phyloP scores from a whole-genome alignment of 2,329 filamentous ascomycete genomes.

The Chrysoporthe puriensis region DNA sequence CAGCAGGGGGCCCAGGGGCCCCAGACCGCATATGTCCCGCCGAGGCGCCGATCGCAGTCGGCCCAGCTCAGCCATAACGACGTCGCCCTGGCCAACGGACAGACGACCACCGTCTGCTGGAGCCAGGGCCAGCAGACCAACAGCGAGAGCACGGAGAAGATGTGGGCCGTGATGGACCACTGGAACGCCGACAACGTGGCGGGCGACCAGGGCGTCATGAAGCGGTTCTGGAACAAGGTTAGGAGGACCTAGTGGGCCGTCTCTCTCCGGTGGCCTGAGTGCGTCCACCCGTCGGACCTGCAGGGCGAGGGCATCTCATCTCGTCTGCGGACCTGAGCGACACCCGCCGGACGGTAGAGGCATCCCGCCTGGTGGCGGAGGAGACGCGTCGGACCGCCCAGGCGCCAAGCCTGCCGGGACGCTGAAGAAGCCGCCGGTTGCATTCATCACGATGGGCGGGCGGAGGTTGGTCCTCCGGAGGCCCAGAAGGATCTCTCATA shows the following conservation, averaged over 20 bases:
- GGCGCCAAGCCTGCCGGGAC: too few species aligned
- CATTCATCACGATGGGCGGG: too few species aligned
- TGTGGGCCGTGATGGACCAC: conserved; percentile 58
- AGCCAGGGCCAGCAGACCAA: conserved; percentile 40
- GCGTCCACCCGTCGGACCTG: not conserved
- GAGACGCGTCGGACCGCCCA: too few species aligned
- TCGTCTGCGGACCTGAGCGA: not conserved
- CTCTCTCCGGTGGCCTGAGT: conserved; percentile 23
- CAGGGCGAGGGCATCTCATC: not conserved
- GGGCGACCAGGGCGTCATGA: conserved; percentile 61
- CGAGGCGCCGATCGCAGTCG: conserved; percentile 55
- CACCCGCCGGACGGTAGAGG: not conserved
- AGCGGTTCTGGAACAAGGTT: conserved; percentile 67
- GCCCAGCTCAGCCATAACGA: conserved; percentile 13
- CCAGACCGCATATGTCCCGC: conserved; percentile 34
- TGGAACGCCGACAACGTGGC: conserved; percentile 45
- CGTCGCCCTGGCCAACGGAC: conserved; percentile 38
- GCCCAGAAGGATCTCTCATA: too few species aligned
- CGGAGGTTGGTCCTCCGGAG: too few species aligned
- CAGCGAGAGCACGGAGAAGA: conserved; percentile 59
- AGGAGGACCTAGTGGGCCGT: conserved; percentile 43
- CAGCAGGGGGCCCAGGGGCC: conserved; percentile 31
- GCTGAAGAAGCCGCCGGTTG: too few species aligned
- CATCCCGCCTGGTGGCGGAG: not conserved
- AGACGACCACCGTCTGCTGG: conserved; percentile 37